Percentiles rank a stretch among this genome's conserved stretches.
Conservation (phyloP, 106 monocot species). For the Dendrobium catenatum region DNA sequence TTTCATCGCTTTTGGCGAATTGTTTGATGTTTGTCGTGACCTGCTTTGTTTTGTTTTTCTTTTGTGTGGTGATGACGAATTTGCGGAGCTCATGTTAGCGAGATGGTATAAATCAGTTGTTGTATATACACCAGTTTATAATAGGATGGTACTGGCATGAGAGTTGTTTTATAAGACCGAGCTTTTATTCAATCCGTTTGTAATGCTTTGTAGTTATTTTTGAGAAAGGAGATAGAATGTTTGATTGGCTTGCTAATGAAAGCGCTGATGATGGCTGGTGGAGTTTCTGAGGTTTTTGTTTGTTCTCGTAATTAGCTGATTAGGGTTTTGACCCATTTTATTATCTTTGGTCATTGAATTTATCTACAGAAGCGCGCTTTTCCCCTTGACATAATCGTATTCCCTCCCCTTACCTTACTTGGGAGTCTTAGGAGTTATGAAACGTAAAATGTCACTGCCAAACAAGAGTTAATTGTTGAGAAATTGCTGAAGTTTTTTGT, state of each 20-base stretch:
- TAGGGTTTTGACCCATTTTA: background rate
- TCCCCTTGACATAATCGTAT: background rate
- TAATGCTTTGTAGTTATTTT: background rate
- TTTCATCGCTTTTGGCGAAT: background rate
- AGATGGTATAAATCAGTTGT: background rate
- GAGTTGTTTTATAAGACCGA: background rate
- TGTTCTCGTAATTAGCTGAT: background rate
- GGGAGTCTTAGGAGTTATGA: background rate
- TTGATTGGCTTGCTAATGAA: background rate
- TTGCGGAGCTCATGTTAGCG: background rate
- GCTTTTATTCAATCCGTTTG: conserved; percentile 1
- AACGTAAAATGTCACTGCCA: background rate
- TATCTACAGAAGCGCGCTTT: background rate
- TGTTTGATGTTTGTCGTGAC: background rate
- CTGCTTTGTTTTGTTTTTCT: background rate
- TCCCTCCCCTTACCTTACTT: background rate
- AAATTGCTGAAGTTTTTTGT: background rate
- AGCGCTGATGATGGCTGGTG: background rate
- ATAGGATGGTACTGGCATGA: background rate
- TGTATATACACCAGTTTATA: background rate
- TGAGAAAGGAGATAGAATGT: background rate
- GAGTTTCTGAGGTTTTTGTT: background rate
- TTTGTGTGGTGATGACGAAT: background rate
- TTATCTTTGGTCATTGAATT: background rate
- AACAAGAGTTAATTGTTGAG: background rate